Base-by-base conservation (phyloP, 2,329 filamentous ascomycete species). In the Stagonosporopsis chrysanthemi region DNA sequence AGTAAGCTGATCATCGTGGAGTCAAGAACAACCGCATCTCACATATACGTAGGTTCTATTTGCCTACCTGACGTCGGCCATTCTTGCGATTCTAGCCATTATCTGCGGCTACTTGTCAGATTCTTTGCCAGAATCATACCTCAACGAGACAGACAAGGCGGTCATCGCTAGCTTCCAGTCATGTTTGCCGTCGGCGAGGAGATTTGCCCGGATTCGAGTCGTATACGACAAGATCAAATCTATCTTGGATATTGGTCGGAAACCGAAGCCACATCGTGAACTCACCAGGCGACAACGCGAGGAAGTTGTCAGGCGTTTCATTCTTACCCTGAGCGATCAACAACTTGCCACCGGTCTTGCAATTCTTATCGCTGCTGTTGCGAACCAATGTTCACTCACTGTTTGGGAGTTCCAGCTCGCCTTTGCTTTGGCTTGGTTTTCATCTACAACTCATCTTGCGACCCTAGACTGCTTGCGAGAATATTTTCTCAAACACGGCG, bases 251-350 rank as follows among this genome's bases (percentile, higher is more conserved):
- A 33, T 49, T n/a, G 40, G 46, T 11, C 31, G 45, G 15, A 31
- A 29, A 33, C 11, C 42, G 8, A 45, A 24, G 17, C 26, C 50
- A 15, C 41, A 53, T 33, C 45, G 49, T 42, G 49, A 54, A 39
- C 44, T 63, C 15, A 52, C n/a, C 17, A 56, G 62, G 2, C n/a
- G 36, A 29, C 46, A 64, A 26, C 58, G 62, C 14, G 50, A 63
- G 28, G 48, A 54, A n/a, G 62, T 60, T 9, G n/a, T 67, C 26
- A 59, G 56, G 8, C 60, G 58, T 12, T 72, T 72, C 33, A 58
- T 72, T 24, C 61, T 72, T 9, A 48, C 62, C 11, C 51, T 73
- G 12, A 70, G 67, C 53, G 67, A 70, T 17, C 66, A 70, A 36
- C 63, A 70, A 48, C 62, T 69, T 14, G 61, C 48, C 12, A 63